Evolutionary conservation across 2,329 filamentous ascomycete genomes (phyloP).

Genomic region (Cadophora sp.): DNA sequence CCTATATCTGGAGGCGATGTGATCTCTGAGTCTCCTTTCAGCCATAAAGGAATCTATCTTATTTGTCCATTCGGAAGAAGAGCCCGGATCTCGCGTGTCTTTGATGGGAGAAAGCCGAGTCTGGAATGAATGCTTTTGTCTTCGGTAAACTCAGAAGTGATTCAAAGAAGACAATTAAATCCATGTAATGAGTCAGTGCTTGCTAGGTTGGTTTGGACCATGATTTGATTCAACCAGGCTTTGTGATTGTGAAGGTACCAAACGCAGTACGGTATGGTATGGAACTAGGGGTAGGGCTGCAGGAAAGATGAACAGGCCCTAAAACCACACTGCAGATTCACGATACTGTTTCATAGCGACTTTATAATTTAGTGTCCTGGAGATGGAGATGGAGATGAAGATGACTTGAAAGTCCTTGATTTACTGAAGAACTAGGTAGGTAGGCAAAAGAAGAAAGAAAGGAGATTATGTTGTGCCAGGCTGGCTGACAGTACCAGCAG

Average conservation of each 20-base stretch:
- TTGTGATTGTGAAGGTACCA: conserved; percentile 1
- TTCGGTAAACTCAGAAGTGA: neutral
- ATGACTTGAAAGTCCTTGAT: neutral
- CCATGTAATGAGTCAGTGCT: neutral
- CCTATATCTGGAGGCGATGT: conserved; percentile 14
- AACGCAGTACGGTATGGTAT: neutral
- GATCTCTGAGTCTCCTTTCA: neutral
- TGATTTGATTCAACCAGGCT: neutral
- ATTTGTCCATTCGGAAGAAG: neutral
- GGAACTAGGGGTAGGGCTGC: conserved; percentile 15
- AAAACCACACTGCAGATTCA: conserved; percentile 14
- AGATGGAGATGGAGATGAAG: too few species aligned
- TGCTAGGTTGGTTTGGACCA: neutral
- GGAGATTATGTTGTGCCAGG: neutral
- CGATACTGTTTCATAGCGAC: neutral
- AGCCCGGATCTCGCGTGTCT: conserved; percentile 8
- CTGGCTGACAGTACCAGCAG: neutral
- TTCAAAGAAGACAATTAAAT: conserved; percentile 7
- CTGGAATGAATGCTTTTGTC: conserved; percentile 4
- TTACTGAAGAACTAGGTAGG: neutral
- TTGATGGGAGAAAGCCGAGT: neutral
- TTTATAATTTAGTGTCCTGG: neutral
- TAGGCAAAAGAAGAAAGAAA: neutral
- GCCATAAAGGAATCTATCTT: conserved; percentile 4
- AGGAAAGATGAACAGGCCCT: conserved; percentile 10